Base-by-base conservation (phyloP, 1,284 basidiomycete species). In the Microbotryum silenes-acaulis region DNA sequence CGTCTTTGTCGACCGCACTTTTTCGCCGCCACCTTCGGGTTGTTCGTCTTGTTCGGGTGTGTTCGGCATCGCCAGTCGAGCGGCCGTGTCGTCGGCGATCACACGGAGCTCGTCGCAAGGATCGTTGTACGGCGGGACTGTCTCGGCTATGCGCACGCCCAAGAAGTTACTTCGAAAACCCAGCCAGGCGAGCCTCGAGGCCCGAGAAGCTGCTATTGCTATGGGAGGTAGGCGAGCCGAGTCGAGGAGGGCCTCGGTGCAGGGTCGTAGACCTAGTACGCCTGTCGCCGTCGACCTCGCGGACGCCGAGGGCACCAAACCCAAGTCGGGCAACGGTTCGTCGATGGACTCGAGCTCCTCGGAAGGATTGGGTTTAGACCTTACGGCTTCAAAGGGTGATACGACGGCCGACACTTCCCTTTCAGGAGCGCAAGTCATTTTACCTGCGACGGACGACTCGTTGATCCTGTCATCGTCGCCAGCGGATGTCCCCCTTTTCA, bases 91-190 rank as follows among this genome's bases (percentile, higher is more conserved):
- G 45, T 58, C 47, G 18, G 23, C 20, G 21, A 29, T 33, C 29
- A 67, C 58, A 16, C 88, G 87, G 18, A 80, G 88, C 31, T 88
- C 88, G 18, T 85, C 80, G 6, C 88, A 89, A 70, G 87, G 88
- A 10, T 79, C 54, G 10, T 10, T 62, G 45, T 57, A 58, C 51
- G n/a, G 25, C 37, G 58, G 54, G 10, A 31, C 25, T 0, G 47
- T 10, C 29, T 25, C 48, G 21, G 18, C 44, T 1, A 45, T 54
- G 2, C 59, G 61, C 3, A 58, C 52, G 50, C 48, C 48, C 5
- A 21, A 23, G 20, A 50, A 50, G 14, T 3, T 4, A 18, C 37
- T 42, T 16, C 37, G 37, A 42, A 1, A 14, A 42, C 37, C 37
- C 16, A 42, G 48, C 4, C 27, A 23, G 7, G 48, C 48, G 8